These are phyloP conservation scores for Vitis rupestris DNA, from an alignment of 164 flowering plant species.

Conservation along the genomic window DNA sequence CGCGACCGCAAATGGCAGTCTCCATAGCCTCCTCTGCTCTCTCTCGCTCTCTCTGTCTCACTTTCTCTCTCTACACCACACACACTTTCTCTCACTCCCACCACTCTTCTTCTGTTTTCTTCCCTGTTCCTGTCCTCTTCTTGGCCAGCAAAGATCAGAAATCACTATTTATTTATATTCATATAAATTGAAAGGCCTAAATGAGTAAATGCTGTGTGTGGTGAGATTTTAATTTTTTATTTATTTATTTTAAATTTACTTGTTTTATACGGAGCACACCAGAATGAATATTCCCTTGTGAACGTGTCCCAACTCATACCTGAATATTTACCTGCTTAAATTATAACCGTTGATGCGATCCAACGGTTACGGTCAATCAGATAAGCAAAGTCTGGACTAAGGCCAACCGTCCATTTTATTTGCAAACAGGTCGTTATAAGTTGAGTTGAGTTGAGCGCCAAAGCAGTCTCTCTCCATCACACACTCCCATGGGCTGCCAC, in stretches of 20 bases:
- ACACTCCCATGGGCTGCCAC: constrained; percentile 10
- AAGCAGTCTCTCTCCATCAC: neutral
- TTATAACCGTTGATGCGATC: too few species aligned
- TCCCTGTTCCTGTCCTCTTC: neutral
- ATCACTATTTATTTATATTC: too few species aligned
- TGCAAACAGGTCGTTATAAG: neutral
- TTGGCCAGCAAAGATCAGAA: neutral
- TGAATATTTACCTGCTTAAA: too few species aligned
- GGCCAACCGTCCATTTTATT: neutral
- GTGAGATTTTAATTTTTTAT: too few species aligned
- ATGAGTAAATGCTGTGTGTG: too few species aligned
- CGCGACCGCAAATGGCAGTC: constrained; percentile 29
- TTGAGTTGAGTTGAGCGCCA: neutral
- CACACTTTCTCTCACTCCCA: neutral
- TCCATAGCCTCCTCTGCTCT: constrained; percentile 14
- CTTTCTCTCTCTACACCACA: neutral
- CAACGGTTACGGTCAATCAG: too few species aligned
- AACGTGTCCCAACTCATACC: too few species aligned
- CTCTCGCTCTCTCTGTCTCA: constrained; percentile 10
- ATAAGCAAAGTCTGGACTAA: neutral
- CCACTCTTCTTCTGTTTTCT: neutral
- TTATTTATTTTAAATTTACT: too few species aligned
- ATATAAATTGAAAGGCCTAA: too few species aligned
- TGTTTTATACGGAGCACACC: too few species aligned
- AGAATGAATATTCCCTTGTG: too few species aligned